Evolutionary conservation across 805 yeast genomes (phyloP).

Genomic region (Candida coleopterorum): DNA sequence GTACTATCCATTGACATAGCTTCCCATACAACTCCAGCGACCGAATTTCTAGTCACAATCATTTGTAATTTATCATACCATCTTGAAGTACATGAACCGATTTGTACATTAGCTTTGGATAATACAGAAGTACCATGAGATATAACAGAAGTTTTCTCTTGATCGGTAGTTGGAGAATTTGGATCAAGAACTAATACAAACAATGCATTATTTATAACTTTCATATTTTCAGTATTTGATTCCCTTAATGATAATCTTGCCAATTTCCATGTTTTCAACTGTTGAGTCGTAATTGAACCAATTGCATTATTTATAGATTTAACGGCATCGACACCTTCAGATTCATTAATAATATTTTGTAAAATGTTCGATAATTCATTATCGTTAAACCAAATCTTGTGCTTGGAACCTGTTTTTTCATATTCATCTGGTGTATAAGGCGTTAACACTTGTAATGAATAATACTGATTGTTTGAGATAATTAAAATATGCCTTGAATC

Average conservation of each 20-base stretch:
- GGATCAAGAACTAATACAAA: conserved; percentile 50
- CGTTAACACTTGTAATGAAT: conserved; percentile 45
- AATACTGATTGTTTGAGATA: conserved; percentile 47
- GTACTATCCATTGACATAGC: conserved; percentile 56
- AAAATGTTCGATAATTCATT: conserved; percentile 44
- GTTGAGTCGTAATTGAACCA: conserved; percentile 53
- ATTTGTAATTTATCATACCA: conserved; percentile 58
- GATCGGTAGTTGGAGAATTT: conserved; percentile 42
- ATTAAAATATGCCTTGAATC: conserved; percentile 48
- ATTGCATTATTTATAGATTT: conserved; percentile 42
- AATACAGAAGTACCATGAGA: conserved; percentile 49
- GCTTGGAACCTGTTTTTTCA: conserved; percentile 16
- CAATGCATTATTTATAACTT: conserved; percentile 44
- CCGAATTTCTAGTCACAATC: conserved; percentile 50
- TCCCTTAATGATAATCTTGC: conserved; percentile 39
- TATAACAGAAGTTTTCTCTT: conserved; percentile 45
- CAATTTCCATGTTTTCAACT: conserved; percentile 43
- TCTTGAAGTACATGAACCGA: conserved; percentile 54
- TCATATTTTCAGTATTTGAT: conserved; percentile 33
- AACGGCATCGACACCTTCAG: conserved; percentile 28
- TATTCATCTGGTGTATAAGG: conserved; percentile 15
- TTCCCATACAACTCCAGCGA: conserved; percentile 59
- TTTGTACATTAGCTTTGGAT: conserved; percentile 42
- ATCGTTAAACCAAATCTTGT: conserved; percentile 49
- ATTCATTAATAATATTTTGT: conserved; percentile 38